Conservation (phyloP, 2,329 filamentous ascomycete species). For the Fusarium odoratissimum region DNA sequence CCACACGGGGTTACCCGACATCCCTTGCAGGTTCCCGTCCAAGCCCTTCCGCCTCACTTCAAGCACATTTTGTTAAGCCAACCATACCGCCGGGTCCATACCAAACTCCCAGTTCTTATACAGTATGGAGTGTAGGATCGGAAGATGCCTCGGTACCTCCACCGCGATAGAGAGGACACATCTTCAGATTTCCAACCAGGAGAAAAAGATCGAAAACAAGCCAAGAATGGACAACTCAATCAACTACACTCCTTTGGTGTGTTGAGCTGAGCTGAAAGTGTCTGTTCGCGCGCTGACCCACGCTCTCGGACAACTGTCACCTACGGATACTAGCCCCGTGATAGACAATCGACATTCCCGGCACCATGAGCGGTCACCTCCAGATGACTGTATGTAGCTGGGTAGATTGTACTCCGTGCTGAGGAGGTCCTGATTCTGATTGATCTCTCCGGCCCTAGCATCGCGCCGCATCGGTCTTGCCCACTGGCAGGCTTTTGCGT, state of each 20-base stretch:
- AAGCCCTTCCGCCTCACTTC: conserved; percentile 44
- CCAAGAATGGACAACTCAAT: not conserved
- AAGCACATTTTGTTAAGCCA: conserved; percentile 28
- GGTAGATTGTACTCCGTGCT: conserved; percentile 40
- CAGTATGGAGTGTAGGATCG: not conserved
- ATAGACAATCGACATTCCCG: conserved; percentile 27
- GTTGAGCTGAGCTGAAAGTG: conserved; percentile 29
- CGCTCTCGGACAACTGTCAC: conserved; percentile 28
- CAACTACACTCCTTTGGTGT: not conserved
- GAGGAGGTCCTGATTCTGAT: conserved; percentile 31
- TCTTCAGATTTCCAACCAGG: not conserved
- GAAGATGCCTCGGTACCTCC: not conserved
- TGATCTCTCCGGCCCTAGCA: conserved; percentile 16
- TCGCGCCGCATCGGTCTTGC: conserved; percentile 30
- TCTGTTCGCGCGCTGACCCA: conserved; percentile 21
- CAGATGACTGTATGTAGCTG: conserved; percentile 10
- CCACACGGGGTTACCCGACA: conserved; percentile 47
- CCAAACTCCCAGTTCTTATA: not conserved
- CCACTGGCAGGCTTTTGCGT: conserved; percentile 28
- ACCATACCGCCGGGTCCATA: conserved; percentile 35
- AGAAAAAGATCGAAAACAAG: not conserved
- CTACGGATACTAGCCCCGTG: conserved; percentile 17
- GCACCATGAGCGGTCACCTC: conserved; percentile 21
- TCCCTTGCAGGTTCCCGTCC: conserved; percentile 38
- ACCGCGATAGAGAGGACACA: not conserved